phyloP scores from a whole-genome alignment of 225 moss, liverwort and hornwort species.

The Neckera pumila region DNA sequence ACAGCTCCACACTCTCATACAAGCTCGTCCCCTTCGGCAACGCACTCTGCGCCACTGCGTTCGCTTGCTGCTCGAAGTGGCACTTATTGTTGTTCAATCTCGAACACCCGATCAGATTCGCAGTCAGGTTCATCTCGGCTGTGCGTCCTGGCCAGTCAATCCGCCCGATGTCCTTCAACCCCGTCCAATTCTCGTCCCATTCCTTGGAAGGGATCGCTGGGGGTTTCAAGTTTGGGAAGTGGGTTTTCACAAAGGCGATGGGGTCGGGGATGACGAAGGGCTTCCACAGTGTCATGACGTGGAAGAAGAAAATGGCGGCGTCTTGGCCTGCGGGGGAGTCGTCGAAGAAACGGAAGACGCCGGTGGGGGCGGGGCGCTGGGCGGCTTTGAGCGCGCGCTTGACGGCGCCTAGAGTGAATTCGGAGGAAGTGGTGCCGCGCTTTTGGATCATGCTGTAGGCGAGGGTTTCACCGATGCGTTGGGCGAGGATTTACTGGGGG shows the following conservation, averaged over 20 bases:
- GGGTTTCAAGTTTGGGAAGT: neutral
- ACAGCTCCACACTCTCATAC: conserved; percentile 7
- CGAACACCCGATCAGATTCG: neutral
- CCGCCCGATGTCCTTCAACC: conserved; percentile 1
- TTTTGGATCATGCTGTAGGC: conserved; percentile 1
- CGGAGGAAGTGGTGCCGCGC: neutral
- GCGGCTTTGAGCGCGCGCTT: conserved; percentile 4
- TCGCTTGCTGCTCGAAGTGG: neutral
- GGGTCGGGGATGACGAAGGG: conserved; percentile 9
- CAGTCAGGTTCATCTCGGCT: conserved; percentile 7
- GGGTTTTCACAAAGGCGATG: neutral
- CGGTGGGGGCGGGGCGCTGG: neutral
- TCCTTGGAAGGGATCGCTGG: conserved; percentile 2
- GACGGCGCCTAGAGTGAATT: neutral
- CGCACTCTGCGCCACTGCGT: neutral
- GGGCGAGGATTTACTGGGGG: neutral
- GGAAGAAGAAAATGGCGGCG: neutral
- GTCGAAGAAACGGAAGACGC: conserved; percentile 15
- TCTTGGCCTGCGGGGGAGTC: neutral
- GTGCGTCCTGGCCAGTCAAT: conserved; percentile 9
- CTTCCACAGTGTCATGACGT: neutral
- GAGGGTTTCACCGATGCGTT: conserved; percentile 12
- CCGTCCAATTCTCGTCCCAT: conserved; percentile 8
- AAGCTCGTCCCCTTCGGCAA: neutral
- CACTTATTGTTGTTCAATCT: neutral